These are phyloP conservation scores for Betula pendula DNA, from an alignment of 306 rosid genomes.

Conservation along the genomic window DNA sequence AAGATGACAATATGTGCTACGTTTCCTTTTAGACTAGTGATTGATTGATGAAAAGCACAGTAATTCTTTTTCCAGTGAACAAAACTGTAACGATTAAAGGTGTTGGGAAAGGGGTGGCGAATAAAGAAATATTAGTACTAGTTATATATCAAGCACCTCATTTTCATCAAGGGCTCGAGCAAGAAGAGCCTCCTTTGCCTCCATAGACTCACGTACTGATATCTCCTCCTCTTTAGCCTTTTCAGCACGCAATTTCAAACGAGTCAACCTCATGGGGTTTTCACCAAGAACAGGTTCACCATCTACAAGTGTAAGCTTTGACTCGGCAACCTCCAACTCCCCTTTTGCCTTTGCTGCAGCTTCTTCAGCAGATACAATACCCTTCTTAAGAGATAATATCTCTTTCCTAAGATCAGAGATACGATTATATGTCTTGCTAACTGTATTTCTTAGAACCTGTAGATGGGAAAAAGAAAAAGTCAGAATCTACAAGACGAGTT, in stretches of 20 bases:
- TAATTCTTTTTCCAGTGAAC: background rate
- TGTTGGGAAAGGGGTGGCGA: background rate
- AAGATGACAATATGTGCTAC: background rate
- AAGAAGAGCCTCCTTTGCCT: constrained; percentile 98
- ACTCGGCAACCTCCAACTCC: constrained; percentile 76
- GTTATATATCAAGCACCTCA: constrained; percentile 60
- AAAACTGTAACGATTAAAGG: background rate
- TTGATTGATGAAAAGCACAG: background rate
- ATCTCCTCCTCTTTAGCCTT: constrained; percentile 75
- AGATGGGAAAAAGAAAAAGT: constrained; percentile 12
- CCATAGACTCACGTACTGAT: constrained; percentile 71
- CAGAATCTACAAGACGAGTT: background rate
- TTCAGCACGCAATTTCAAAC: constrained; percentile 72
- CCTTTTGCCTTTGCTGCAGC: constrained; percentile 59
- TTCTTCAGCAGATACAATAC: constrained; percentile 62
- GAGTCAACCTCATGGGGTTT: constrained; percentile 74
- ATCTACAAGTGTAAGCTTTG: constrained; percentile 81
- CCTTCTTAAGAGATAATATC: constrained; percentile 67
- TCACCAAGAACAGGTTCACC: constrained; percentile 97
- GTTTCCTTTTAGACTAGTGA: background rate
- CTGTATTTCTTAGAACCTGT: constrained; percentile 81
- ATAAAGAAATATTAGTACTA: background rate
- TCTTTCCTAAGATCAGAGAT: constrained; percentile 94
- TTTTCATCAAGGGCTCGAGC: constrained; percentile 81
- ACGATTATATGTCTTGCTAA: constrained; percentile 91